phyloP scores from a whole-genome alignment of 495 filamentous ascomycete species.

The Thermochaetoides thermophila region DNA sequence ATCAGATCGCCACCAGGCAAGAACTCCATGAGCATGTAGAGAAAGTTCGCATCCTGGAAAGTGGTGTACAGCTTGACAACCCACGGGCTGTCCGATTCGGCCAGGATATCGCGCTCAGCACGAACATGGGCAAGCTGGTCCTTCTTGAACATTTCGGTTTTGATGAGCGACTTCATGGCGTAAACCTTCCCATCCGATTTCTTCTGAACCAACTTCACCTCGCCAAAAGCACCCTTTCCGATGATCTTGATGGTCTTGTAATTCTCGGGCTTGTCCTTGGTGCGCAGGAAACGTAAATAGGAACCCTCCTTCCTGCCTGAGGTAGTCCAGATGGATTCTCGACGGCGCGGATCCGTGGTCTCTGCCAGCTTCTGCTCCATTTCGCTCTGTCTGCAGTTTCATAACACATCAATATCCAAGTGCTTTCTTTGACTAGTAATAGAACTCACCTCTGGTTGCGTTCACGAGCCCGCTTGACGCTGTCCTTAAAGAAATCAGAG shows the following conservation, averaged over 20 bases:
- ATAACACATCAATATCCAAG: neutral
- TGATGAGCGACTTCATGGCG: constrained; percentile 94
- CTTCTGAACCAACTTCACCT: constrained; percentile 91
- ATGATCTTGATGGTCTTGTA: constrained; percentile 95
- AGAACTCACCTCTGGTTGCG: constrained; percentile 67
- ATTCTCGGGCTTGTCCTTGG: constrained; percentile 79
- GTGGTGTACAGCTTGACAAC: constrained; percentile 95
- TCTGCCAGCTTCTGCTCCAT: constrained; percentile 71
- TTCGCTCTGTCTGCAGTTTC: constrained; percentile 57
- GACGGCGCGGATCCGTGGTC: constrained; percentile 52
- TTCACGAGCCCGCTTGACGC: constrained; percentile 79
- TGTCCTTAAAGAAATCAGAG: constrained; percentile 88
- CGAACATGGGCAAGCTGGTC: constrained; percentile 98
- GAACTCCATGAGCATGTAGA: constrained; percentile 99
- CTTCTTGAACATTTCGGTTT: constrained; percentile 99
- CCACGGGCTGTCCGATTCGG: constrained; percentile 97
- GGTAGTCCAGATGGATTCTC: constrained; percentile 60
- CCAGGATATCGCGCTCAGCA: constrained; percentile 91
- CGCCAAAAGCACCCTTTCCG: constrained; percentile 96
- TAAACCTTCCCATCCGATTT: constrained; percentile 96
- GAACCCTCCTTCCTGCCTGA: constrained; percentile 72
- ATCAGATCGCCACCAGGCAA: constrained; percentile 95
- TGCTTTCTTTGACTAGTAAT: neutral
- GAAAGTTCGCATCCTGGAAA: constrained; percentile 87
- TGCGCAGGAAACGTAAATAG: constrained; percentile 87